Conservation (phyloP, 345 rosid genomes). For the Ceriops decandra region DNA sequence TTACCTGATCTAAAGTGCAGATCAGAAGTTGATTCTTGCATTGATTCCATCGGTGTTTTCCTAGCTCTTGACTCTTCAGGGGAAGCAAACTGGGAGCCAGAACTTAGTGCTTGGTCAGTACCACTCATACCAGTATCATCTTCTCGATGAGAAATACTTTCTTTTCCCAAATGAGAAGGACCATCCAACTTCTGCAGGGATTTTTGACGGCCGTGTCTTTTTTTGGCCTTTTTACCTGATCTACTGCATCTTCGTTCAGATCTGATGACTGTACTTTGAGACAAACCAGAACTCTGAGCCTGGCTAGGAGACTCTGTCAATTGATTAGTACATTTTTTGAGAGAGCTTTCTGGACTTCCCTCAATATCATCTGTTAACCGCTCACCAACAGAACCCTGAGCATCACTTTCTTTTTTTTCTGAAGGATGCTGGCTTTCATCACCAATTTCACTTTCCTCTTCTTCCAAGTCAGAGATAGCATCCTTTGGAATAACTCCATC, state of each 20-base stretch:
- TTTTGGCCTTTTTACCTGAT: constrained; percentile 95
- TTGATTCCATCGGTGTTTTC: constrained; percentile 69
- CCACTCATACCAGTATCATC: constrained; percentile 89
- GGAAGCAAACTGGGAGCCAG: constrained; percentile 78
- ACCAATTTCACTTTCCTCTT: constrained; percentile 55
- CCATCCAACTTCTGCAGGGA: constrained; percentile 56
- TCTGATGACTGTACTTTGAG: constrained; percentile 43
- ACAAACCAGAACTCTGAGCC: constrained; percentile 44
- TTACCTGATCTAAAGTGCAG: constrained; percentile 50
- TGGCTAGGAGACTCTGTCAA: constrained; percentile 54
- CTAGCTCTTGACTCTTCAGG: constrained; percentile 81
- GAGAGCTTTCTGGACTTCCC: constrained; percentile 50
- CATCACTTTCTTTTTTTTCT: constrained; percentile 43
- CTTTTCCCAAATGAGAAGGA: constrained; percentile 58
- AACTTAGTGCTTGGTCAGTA: constrained; percentile 75
- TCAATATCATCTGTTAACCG: constrained; percentile 46
- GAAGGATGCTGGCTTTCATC: constrained; percentile 44
- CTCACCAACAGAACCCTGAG: constrained; percentile 47
- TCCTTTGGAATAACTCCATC: constrained; percentile 73
- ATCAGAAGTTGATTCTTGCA: constrained; percentile 48
- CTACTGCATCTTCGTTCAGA: constrained; percentile 71
- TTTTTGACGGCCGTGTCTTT: constrained; percentile 80
- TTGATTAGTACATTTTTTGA: constrained; percentile 37
- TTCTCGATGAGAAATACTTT: constrained; percentile 67
- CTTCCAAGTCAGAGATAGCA: constrained; percentile 81